phyloP scores from a whole-genome alignment of 1,284 basidiomycete genomes.

The Amylostereum areolatum region DNA sequence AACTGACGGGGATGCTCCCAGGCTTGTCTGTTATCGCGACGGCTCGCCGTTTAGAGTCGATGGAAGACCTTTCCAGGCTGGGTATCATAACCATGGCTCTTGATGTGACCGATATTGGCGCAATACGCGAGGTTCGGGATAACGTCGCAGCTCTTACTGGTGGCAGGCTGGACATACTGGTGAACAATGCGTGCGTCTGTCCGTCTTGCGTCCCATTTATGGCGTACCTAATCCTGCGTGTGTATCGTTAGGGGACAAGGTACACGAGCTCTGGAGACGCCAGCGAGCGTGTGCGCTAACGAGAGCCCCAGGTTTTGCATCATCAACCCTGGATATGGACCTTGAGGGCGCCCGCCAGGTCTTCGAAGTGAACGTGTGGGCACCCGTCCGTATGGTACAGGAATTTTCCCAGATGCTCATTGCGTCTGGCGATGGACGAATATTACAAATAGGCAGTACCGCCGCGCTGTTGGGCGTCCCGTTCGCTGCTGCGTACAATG shows the following conservation, averaged over 20 bases:
- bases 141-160: conserved; percentile 16
- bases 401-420: conserved; percentile 25
- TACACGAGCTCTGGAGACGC: too few species aligned
- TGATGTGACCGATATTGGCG: conserved; percentile 22
- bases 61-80: conserved; percentile 15
- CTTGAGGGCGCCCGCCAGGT: conserved; percentile 15
- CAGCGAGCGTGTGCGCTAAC: not conserved
- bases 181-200: conserved; percentile 25
- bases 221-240: too few species aligned
- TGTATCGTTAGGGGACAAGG: not conserved
- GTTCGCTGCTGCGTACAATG: conserved; percentile 22
- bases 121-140: conserved; percentile 14
- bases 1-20: conserved; percentile 3
- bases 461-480: conserved; percentile 20
- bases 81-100: conserved; percentile 23
- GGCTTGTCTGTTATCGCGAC: conserved; percentile 27
- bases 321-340: conserved; percentile 14
- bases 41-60: conserved; percentile 18
- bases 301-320: too few species aligned
- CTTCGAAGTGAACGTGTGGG: conserved; percentile 26
- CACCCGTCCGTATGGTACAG: conserved; percentile 22
- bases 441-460: conserved; percentile 24
- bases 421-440: conserved; percentile 18
- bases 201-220: not conserved
- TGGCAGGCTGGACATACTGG: conserved; percentile 24